A percentile compares a stretch with the other conserved stretches of the same genome.
phyloP scores from a whole-genome alignment of 148 eudicot species.

The Simmondsia chinensis region DNA sequence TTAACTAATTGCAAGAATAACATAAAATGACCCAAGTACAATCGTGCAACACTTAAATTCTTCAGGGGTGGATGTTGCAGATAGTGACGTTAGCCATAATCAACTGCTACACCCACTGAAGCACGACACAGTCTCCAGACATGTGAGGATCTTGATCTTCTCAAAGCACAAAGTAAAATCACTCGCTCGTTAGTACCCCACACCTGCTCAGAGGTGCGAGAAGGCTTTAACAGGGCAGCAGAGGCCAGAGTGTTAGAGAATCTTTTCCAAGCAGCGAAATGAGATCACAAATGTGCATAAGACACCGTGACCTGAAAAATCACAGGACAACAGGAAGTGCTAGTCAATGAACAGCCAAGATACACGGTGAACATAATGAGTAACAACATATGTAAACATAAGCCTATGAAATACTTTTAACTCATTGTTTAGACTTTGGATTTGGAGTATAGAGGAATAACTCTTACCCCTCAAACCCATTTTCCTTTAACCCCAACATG shows the following conservation, averaged over 20 bases:
- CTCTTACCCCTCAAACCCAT: too few relatives aligned
- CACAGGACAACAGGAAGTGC: too few relatives aligned
- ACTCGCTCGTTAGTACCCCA: slow-evolving; percentile 61
- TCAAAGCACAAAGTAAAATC: slow-evolving; percentile 46
- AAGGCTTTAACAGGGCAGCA: slow-evolving; percentile 43
- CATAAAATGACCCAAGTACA: too few relatives aligned
- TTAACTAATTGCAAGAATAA: too few relatives aligned
- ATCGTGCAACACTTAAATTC: slow-evolving; percentile 8
- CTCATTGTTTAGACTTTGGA: too few relatives aligned
- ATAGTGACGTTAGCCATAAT: slow-evolving; percentile 72
- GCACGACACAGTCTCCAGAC: slow-evolving; percentile 89
- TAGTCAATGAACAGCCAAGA: too few relatives aligned
- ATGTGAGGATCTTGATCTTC: slow-evolving; percentile 85
- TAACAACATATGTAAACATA: too few relatives aligned
- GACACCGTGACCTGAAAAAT: slow-evolving; percentile 31
- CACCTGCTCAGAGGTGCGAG: slow-evolving; percentile 91
- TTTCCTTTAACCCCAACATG: too few relatives aligned
- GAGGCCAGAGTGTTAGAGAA: slow-evolving; percentile 93
- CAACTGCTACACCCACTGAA: slow-evolving; percentile 70
- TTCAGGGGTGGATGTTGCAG: slow-evolving; percentile 7
- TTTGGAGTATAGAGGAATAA: too few relatives aligned
- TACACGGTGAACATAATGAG: too few relatives aligned
- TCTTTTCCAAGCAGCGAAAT: slow-evolving; percentile 28
- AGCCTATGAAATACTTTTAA: too few relatives aligned
- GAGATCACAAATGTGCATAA: slow-evolving; percentile 10